Percentiles rank a stretch among this genome's conserved stretches.
These are phyloP conservation scores for Podila epigama DNA, from an alignment of 192 early-diverging fungal genomes.

Conservation along the genomic window DNA sequence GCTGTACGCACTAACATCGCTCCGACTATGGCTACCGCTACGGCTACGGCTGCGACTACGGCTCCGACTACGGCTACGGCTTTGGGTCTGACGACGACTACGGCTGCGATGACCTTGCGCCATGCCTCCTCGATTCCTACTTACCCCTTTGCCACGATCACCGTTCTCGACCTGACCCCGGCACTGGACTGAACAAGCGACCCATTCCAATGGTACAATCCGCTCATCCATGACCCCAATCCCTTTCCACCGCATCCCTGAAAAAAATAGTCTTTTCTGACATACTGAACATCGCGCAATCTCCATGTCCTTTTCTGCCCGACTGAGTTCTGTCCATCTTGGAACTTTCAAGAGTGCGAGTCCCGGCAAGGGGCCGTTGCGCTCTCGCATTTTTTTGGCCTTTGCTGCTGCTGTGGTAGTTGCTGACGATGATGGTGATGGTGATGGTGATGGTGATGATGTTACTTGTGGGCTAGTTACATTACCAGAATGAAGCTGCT, in stretches of 20 bases:
- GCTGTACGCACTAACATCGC: not conserved
- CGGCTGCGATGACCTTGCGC: too few relatives aligned
- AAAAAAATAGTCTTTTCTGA: conserved; percentile 34
- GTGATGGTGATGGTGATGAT: not conserved
- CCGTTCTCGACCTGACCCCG: conserved; percentile 14
- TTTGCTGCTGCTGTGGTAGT: too few relatives aligned
- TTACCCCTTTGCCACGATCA: conserved; percentile 1
- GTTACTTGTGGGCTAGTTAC: too few relatives aligned
- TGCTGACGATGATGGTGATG: too few relatives aligned
- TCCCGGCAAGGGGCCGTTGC: too few relatives aligned
- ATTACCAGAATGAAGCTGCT: too few relatives aligned
- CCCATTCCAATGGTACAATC: conserved; percentile 45
- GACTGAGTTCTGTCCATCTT: conserved; percentile 7
- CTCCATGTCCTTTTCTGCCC: conserved; percentile 26
- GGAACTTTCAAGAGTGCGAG: too few relatives aligned
- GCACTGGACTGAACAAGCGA: conserved; percentile 44
- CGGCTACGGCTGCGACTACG: not conserved
- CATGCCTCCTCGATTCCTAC: too few relatives aligned
- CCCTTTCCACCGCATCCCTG: conserved; percentile 42
- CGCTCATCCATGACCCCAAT: conserved; percentile 50
- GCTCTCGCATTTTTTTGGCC: too few relatives aligned
- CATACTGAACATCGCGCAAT: conserved; percentile 40
- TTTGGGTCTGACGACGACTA: not conserved
- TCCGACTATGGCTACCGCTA: not conserved
- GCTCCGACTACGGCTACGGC: not conserved